Evolutionary conservation across 2,329 filamentous ascomycete genomes (phyloP).

Genomic region (Cladobotryum protrusum): DNA sequence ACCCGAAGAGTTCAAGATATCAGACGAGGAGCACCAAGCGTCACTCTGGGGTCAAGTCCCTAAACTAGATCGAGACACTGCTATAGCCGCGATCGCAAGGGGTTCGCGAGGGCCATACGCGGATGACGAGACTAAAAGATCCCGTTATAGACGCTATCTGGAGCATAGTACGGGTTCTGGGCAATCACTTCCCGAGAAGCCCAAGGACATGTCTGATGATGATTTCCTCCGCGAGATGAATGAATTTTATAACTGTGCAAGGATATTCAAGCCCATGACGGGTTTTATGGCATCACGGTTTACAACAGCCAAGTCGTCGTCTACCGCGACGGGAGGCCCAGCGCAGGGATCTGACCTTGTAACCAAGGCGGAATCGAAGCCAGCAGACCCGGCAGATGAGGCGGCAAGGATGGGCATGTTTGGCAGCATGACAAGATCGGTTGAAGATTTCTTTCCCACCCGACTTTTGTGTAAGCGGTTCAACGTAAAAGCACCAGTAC

Average conservation of each 20-base stretch:
- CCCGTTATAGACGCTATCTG: conserved; percentile 76
- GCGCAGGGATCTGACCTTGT: conserved; percentile 19
- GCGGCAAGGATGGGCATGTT: conserved; percentile 92
- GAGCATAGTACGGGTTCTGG: conserved; percentile 56
- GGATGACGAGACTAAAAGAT: conserved; percentile 71
- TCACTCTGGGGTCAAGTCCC: conserved; percentile 55
- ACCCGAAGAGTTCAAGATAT: conserved; percentile 56
- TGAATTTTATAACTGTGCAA: conserved; percentile 62
- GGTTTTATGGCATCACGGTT: conserved; percentile 92
- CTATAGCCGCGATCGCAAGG: conserved; percentile 61
- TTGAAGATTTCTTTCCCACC: conserved; percentile 69
- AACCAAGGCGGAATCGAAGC: conserved; percentile 28
- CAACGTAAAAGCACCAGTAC: conserved; percentile 70
- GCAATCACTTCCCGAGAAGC: conserved; percentile 45
- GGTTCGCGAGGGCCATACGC: conserved; percentile 68
- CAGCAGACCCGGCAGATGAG: conserved; percentile 67
- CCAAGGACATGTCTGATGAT: conserved; percentile 45
- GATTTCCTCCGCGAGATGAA: conserved; percentile 75
- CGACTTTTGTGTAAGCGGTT: conserved; percentile 91
- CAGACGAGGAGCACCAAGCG: conserved; percentile 56
- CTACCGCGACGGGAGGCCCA: conserved; percentile 20
- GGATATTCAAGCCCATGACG: conserved; percentile 84
- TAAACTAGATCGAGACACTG: conserved; percentile 58
- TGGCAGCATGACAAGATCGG: conserved; percentile 73
- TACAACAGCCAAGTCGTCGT: conserved; percentile 58